These are phyloP conservation scores for Pyrrhoderma noxium DNA, from an alignment of 1,284 basidiomycete genomes.

Conservation along the genomic window DNA sequence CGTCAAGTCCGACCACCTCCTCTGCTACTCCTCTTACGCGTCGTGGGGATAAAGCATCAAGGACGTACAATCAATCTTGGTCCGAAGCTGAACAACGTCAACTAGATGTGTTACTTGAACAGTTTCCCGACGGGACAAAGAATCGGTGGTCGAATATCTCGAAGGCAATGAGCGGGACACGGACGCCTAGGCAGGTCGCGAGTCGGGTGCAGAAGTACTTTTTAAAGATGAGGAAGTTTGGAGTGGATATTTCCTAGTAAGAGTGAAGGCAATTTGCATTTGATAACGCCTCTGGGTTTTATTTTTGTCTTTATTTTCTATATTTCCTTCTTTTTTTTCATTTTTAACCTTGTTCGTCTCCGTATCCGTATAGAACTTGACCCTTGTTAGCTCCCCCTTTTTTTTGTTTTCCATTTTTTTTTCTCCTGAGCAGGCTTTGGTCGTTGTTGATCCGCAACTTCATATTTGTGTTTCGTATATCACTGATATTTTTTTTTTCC, in stretches of 20 bases:
- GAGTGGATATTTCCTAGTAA: conserved; percentile 30
- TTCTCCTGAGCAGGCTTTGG: too few relatives aligned
- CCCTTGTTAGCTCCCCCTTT: too few relatives aligned
- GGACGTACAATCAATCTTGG: conserved; percentile 76
- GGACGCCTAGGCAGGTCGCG: conserved; percentile 75
- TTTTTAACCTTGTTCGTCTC: too few relatives aligned
- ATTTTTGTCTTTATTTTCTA: too few relatives aligned
- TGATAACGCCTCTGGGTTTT: too few relatives aligned
- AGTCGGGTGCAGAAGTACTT: conserved; percentile 81
- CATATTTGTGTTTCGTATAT: too few relatives aligned
- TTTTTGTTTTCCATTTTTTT: too few relatives aligned
- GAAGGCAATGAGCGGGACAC: conserved; percentile 62
- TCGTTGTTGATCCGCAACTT: too few relatives aligned
- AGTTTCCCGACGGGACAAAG: conserved; percentile 71
- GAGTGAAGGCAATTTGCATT: too few relatives aligned
- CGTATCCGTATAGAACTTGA: too few relatives aligned
- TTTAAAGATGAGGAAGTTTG: conserved; percentile 71
- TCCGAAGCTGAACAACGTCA: conserved; percentile 65
- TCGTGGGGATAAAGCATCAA: conserved; percentile 27
- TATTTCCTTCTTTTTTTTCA: too few relatives aligned
- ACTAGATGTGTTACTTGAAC: conserved; percentile 60
- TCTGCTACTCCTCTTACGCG: background rate
- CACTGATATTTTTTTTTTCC: too few relatives aligned
- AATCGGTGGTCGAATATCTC: conserved; percentile 78
- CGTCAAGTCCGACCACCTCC: background rate